These are phyloP conservation scores for Cystoisospora suis DNA, from an alignment of 169 alveolate species.

Conservation along the genomic window DNA sequence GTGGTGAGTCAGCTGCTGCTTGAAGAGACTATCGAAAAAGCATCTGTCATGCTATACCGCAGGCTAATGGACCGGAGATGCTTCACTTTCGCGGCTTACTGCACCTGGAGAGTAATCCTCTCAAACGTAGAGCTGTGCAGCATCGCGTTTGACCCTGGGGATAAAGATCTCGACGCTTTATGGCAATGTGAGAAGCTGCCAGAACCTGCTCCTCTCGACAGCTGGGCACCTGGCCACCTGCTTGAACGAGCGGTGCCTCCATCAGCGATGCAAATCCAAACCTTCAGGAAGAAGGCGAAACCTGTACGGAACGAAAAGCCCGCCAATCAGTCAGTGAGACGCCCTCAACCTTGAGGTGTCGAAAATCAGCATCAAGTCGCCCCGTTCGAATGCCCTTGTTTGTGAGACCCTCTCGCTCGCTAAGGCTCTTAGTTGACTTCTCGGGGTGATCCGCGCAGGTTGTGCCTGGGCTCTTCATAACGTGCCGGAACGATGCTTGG, in stretches of 20 bases:
- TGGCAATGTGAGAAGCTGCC: constrained; percentile 22
- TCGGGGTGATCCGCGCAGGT: too few relatives aligned
- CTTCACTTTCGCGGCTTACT: constrained; percentile 9
- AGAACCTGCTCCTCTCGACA: constrained; percentile 25
- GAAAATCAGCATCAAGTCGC: too few relatives aligned
- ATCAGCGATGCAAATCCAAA: background rate
- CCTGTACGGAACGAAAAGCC: too few relatives aligned
- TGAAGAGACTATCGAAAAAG: background rate
- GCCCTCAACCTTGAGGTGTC: too few relatives aligned
- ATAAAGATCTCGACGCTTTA: background rate
- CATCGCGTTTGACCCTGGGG: constrained; percentile 10
- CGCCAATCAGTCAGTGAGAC: too few relatives aligned
- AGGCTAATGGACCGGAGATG: constrained; percentile 2
- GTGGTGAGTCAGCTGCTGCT: background rate
- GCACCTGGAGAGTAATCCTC: background rate
- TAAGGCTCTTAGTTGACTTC: too few relatives aligned
- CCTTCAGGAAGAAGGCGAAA: background rate
- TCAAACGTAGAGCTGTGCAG: constrained; percentile 8
- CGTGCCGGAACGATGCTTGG: too few relatives aligned
- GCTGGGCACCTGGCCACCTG: constrained; percentile 23
- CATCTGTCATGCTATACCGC: background rate
- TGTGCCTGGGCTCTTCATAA: too few relatives aligned
- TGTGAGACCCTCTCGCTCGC: too few relatives aligned
- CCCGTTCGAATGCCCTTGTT: too few relatives aligned
- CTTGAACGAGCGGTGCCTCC: background rate